Base-by-base conservation (phyloP, 768 basidiomycete genomes). In the Termitomyces sp. region DNA sequence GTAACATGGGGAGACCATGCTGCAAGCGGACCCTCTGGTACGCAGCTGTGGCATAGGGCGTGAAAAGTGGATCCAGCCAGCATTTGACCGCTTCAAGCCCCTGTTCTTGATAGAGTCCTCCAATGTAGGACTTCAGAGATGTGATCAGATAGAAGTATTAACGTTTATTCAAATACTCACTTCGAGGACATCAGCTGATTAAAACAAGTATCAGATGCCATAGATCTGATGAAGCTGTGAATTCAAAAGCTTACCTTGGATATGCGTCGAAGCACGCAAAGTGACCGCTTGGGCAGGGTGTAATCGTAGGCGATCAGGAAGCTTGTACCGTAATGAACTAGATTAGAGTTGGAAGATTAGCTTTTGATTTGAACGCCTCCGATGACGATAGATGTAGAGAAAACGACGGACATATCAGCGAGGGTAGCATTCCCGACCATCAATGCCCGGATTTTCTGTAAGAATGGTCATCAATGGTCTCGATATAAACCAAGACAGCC, bases 141-240 rank as follows among this genome's bases (percentile, higher is more conserved):
- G 16, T 26, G 54, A 47, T 63, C 32, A 58, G 56, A 57, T 40
- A n/a, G 40, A n/a, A 56, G 45, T 44, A 44, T 44, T 22, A 48
- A 47, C 24, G 18, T 36, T n/a, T 3, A 24, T 24, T 33, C 8
- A 22, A 24, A 1, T 35, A 26, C 40, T 68, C 75, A 88, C 90
- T 80, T 92, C 90, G 63, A 92, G 87, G 24, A 90, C 76, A 64
- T 92, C 88, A 50, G 90, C 90, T 91, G 64, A 42, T 20, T 60
- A 40, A 13, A 45, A 35, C 58, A 24, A 43, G 48, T 46, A 56
- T 56, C 52, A 46, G 57, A 47, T 50, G 54, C 45, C 33, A 40
- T 55, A 44, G 42, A 53, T 57, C 10, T 36, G 40, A 38, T 62
- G 51, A 28, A 18, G 9, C 44, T 48, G 45, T 33, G 36, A 24